Evolutionary conservation across 352 stramenopile species (phyloP).

Genomic region (Thalassiosira pacifica): DNA sequence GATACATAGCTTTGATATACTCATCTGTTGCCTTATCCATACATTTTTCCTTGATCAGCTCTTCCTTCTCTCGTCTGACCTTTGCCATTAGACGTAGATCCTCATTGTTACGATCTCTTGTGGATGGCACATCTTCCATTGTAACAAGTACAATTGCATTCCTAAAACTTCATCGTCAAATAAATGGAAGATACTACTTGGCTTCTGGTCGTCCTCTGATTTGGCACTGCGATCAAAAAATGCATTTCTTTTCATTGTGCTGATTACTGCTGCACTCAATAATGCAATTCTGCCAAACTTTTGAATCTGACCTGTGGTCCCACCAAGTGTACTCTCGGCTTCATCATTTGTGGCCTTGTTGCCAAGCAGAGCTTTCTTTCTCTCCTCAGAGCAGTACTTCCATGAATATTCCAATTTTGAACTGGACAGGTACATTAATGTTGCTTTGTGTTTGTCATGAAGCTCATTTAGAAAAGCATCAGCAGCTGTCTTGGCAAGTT

Average conservation of each 20-base stretch:
- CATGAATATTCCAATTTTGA: neutral
- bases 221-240: too few species aligned
- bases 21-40: constrained; percentile 30
- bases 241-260: constrained; percentile 4
- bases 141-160: constrained; percentile 17
- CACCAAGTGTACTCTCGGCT: constrained; percentile 33
- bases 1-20: constrained; percentile 21
- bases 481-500: constrained; percentile 12
- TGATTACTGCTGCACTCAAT: constrained; percentile 15
- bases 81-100: constrained; percentile 7
- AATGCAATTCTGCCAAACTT: constrained; percentile 13
- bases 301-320: constrained; percentile 25
- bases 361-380: neutral
- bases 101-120: constrained; percentile 8
- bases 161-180: constrained; percentile 4
- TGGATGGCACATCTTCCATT: constrained; percentile 22
- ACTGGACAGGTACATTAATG: constrained; percentile 17
- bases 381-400: neutral
- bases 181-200: constrained; percentile 47
- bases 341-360: constrained; percentile 42
- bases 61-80: constrained; percentile 20
- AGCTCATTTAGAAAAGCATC: constrained; percentile 20
- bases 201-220: too few species aligned
- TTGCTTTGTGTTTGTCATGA: constrained; percentile 27
- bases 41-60: constrained; percentile 31